These are phyloP conservation scores for Neurospora sp. DNA, from an alignment of 495 filamentous ascomycete genomes.

Conservation along the genomic window DNA sequence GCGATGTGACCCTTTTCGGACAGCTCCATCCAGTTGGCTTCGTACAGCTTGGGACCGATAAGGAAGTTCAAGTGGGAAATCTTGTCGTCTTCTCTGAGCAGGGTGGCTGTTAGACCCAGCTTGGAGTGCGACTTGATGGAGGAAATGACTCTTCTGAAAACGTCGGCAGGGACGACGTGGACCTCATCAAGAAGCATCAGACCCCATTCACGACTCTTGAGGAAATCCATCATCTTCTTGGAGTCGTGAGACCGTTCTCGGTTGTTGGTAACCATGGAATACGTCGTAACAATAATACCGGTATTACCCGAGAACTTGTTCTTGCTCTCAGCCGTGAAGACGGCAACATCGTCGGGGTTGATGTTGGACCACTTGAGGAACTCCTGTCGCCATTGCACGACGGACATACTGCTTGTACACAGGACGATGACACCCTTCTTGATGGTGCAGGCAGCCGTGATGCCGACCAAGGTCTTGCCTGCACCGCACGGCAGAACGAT, in stretches of 20 bases:
- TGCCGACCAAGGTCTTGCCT: constrained; percentile 93
- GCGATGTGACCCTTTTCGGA: constrained; percentile 96
- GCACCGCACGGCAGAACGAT: constrained; percentile 96
- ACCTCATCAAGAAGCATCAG: constrained; percentile 97
- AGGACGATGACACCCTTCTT: constrained; percentile 93
- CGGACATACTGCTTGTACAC: constrained; percentile 95
- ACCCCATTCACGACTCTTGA: constrained; percentile 89
- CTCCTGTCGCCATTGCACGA: constrained; percentile 92
- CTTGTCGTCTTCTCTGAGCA: constrained; percentile 95
- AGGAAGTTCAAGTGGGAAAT: constrained; percentile 96
- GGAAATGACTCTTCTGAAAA: constrained; percentile 89
- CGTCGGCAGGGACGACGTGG: constrained; percentile 91
- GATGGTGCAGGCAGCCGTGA: constrained; percentile 93
- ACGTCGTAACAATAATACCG: constrained; percentile 93
- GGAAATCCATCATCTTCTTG: constrained; percentile 96
- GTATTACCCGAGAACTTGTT: constrained; percentile 79
- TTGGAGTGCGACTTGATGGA: constrained; percentile 91
- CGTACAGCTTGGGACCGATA: constrained; percentile 95
- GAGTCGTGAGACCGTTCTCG: constrained; percentile 80
- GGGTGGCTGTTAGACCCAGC: constrained; percentile 88
- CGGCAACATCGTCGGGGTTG: constrained; percentile 79
- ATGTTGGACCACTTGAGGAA: constrained; percentile 99
- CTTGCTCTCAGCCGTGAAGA: constrained; percentile 94
- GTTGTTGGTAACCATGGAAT: constrained; percentile 94
- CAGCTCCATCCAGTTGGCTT: constrained; percentile 99